Evolutionary conservation across 164 flowering plant genomes (phyloP), one percentile per base, ranked within the genome.

Genomic region (Macadamia tetraphylla): DNA sequence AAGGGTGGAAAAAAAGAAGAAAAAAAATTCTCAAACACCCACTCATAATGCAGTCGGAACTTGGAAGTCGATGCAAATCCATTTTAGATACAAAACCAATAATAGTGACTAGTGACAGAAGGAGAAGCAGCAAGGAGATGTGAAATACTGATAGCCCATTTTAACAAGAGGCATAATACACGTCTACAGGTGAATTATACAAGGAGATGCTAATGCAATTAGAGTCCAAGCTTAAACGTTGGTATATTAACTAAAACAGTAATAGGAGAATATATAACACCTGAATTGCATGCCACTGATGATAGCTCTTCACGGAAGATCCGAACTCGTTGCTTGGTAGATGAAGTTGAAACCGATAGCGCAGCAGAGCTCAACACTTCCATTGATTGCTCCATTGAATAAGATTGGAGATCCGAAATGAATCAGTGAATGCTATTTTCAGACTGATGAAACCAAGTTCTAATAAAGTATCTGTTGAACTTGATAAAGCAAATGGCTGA

Each of bases 301-400:
- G 81, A 77, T 71, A 89, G 60, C 29, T 85, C 87, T 14, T 82
- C 43, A 29, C 88, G 81, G 81, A 91, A 91, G 71, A 89, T 85
- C 76, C 71, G 72, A 71, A 84, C 58, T 46, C 94, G 87, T 8
- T 71, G 70, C 71, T 81, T 86, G 18, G 88, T 81, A 32, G 97
- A 89, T 0, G 84, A 44, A 29, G 94, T 85, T 31, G 92, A 76
- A 67, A 88, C 80, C 40, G 71, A 71, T 8, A 62, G 81, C 56
- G 84, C 62, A 62, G 82, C 73, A 55, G 89, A 73, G 29, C 62
- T 60, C 67, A 91, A 78, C 48, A 76, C 64, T 8, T 86, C 87
- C 66, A 79, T 13, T 48, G 83, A 64, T 64, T 74, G 74, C 67
- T 73, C 81, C 85, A 81, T 81, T 65, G n/a, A 56, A 65, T 29